Percentiles rank a stretch among this genome's conserved stretches.
phyloP scores from a whole-genome alignment of 73 alveolate species.

The Breviolum minutum region DNA sequence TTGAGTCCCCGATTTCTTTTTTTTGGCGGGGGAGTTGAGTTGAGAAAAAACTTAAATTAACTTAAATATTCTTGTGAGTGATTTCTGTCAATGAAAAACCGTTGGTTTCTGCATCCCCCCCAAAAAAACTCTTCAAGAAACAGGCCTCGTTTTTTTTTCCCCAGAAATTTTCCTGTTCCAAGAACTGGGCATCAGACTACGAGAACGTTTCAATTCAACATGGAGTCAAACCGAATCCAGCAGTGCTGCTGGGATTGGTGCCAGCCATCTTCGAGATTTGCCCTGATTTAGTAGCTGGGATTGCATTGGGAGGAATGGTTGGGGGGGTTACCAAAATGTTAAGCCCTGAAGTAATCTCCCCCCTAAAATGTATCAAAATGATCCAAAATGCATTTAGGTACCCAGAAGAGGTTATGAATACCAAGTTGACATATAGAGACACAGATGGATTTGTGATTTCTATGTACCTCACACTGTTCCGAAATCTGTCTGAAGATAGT shows the following conservation, averaged over 20 bases:
- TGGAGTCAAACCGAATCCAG: slow-evolving; percentile 50
- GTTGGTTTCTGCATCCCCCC: too few relatives aligned
- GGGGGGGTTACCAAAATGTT: neutral
- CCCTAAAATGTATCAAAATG: too few relatives aligned
- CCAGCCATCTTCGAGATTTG: slow-evolving; percentile 35
- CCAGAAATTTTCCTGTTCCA: neutral
- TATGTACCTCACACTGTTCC: too few relatives aligned
- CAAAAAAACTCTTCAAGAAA: too few relatives aligned
- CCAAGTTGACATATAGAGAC: too few relatives aligned
- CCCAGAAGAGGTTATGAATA: neutral
- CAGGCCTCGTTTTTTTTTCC: too few relatives aligned
- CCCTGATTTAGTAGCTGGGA: slow-evolving; percentile 21
- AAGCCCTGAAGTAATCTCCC: too few relatives aligned
- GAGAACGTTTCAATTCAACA: slow-evolving; percentile 56
- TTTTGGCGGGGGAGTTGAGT: neutral
- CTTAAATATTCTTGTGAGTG: neutral
- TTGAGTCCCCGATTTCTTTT: neutral
- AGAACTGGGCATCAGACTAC: slow-evolving; percentile 89
- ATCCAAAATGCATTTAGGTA: too few relatives aligned
- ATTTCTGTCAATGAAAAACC: neutral
- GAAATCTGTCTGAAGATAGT: too few relatives aligned
- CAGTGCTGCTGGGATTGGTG: slow-evolving; percentile 50
- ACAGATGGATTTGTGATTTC: neutral
- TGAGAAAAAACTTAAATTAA: too few relatives aligned
- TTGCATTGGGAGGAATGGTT: neutral